A percentile compares a stretch with the other conserved stretches of the same genome.
Conservation (phyloP, 2,329 filamentous ascomycete genomes). For the Aaosphaeria arxii region DNA sequence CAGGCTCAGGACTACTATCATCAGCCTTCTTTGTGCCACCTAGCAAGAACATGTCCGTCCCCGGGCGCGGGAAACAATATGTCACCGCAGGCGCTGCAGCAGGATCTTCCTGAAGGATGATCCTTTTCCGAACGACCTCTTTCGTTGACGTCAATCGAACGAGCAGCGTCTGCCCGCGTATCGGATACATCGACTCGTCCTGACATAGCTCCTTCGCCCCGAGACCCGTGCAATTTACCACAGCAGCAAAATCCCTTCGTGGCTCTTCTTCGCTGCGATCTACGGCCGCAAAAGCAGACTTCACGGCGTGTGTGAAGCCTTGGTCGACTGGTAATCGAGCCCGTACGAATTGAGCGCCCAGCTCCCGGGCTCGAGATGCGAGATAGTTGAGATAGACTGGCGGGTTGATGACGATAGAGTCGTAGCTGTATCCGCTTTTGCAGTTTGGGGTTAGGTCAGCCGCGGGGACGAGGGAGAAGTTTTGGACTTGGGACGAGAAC, state of each 20-base stretch:
- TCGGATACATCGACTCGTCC: constrained; percentile 37
- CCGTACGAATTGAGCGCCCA: constrained; percentile 26
- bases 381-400: constrained; percentile 38
- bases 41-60: constrained; percentile 41
- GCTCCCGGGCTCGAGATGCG: constrained; percentile 16
- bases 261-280: neutral
- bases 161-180: constrained; percentile 46
- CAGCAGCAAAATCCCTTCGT: constrained; percentile 9
- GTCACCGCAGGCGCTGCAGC: constrained; percentile 13
- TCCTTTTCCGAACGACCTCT: constrained; percentile 7
- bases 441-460: constrained; percentile 11
- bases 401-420: constrained; percentile 38
- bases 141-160: constrained; percentile 40
- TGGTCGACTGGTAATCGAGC: constrained; percentile 21
- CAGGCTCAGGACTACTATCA: constrained; percentile 30
- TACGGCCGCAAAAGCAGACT: neutral
- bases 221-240: constrained; percentile 46
- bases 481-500: constrained; percentile 37
- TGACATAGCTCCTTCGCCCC: constrained; percentile 36
- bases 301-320: constrained; percentile 21
- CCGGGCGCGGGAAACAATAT: constrained; percentile 45
- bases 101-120: constrained; percentile 18
- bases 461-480: constrained; percentile 23
- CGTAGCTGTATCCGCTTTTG: constrained; percentile 20
- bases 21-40: constrained; percentile 45